Evolutionary conservation across 179 eudicot genomes (phyloP), one percentile per base, ranked within the genome.

Genomic region (Silene noctiflora): DNA sequence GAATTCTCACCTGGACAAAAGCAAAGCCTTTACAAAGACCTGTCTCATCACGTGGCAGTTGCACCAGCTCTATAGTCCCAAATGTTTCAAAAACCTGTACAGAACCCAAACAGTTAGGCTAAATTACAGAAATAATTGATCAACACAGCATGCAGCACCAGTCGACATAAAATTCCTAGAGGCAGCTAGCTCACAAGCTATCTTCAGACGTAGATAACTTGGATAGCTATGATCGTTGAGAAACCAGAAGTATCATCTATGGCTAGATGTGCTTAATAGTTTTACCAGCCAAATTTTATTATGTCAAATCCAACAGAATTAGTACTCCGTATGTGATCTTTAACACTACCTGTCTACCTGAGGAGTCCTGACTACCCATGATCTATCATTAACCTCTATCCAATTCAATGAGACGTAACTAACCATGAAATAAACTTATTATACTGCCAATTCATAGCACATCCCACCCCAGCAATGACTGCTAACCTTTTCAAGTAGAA

Each of bases 1-100:
- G 16, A 17, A 75, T 51, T 20, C 75, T 84, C 78, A 92, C 98
- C 94, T 94, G 98, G 72, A 94, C 82, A 88, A 94, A 94, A 63
- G 93, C 96, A 89, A 84, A 94, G 74, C 98, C 98, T 83, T 94
- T 93, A 86, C 91, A 87, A 66, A 88, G 87, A 66, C 96, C 97
- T 6, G 91, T 86, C 73, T 86, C 94, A 63, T 91, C 96, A 66
- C 83, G 87, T 67, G 97, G 97, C 83, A 94, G 82, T 83, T 94
- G 97, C 77, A 91, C 94, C 78, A 94, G 82, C 93, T 94, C 98
- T 69, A 94, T 89, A 55, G 85, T 75, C 69, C 98, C 98, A 87
- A 94, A 94, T 68, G 97, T 68, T 83, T 94, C 98, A 83, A 94
- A 94, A 46, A 94, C 91, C 98, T 94, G 87, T 27, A 56, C 76